These are phyloP conservation scores for Ophiostoma himal-ulmi DNA, from an alignment of 2,329 filamentous ascomycete genomes.

Conservation along the genomic window DNA sequence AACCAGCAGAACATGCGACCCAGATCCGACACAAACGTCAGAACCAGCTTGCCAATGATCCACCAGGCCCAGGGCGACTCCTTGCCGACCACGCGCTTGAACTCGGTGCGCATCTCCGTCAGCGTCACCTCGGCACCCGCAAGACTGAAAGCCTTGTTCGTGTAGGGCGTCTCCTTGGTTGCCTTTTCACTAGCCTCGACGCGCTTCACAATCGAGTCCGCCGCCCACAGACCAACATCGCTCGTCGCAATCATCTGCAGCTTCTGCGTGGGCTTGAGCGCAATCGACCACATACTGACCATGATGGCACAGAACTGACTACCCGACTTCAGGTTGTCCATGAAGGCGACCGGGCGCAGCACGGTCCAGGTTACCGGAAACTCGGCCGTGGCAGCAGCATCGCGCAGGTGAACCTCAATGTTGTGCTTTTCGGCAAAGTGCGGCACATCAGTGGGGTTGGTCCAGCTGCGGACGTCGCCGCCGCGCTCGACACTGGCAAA, in stretches of 20 bases:
- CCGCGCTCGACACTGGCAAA: slow-evolving; percentile 33
- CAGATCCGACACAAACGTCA: slow-evolving; percentile 32
- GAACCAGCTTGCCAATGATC: slow-evolving; percentile 30
- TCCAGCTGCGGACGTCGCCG: slow-evolving; percentile 30
- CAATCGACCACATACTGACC: slow-evolving; percentile 32
- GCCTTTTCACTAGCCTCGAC: slow-evolving; percentile 27
- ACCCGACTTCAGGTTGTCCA: slow-evolving; percentile 38
- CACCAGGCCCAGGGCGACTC: slow-evolving; percentile 34
- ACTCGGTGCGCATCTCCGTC: slow-evolving; percentile 31
- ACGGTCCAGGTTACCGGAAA: slow-evolving; percentile 34
- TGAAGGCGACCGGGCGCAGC: slow-evolving; percentile 38
- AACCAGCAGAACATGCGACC: slow-evolving; percentile 37
- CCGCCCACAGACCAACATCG: slow-evolving; percentile 38
- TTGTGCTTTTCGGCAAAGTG: slow-evolving; percentile 45
- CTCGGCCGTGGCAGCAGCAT: slow-evolving; percentile 31
- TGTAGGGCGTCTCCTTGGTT: slow-evolving; percentile 29
- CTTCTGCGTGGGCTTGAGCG: slow-evolving; percentile 29
- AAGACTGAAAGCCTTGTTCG: slow-evolving; percentile 33
- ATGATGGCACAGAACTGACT: slow-evolving; percentile 28
- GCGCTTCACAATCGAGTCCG: slow-evolving; percentile 28
- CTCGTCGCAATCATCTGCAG: slow-evolving; percentile 37
- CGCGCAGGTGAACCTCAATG: slow-evolving; percentile 51
- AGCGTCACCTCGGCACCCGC: slow-evolving; percentile 35
- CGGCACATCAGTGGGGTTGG: slow-evolving; percentile 29
- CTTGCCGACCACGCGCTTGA: slow-evolving; percentile 27